These are phyloP conservation scores for Populus nigra DNA, from an alignment of 345 rosid genomes.

Conservation along the genomic window DNA sequence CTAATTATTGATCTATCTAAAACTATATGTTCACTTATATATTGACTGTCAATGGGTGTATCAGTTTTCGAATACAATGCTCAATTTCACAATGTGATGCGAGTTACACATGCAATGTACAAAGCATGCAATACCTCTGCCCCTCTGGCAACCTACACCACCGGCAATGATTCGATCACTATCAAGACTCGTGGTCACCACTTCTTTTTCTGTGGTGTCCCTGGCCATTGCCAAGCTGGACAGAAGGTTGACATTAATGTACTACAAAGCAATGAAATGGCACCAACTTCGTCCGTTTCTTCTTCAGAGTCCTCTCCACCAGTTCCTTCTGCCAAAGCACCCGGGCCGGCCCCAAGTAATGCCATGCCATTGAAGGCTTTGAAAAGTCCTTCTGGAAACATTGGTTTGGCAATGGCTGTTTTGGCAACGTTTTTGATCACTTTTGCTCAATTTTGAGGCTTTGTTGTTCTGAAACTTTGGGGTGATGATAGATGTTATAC, in stretches of 20 bases:
- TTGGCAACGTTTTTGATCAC: conserved; percentile 19
- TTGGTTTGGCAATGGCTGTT: conserved; percentile 22
- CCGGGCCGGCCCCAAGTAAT: conserved; percentile 44
- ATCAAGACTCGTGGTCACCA: conserved; percentile 75
- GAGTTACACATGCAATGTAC: conserved; percentile 77
- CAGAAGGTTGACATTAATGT: conserved; percentile 92
- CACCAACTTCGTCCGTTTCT: conserved; percentile 44
- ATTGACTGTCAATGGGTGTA: not conserved
- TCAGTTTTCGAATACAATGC: conserved; percentile 73
- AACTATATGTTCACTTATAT: not conserved
- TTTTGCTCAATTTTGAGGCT: conserved; percentile 11
- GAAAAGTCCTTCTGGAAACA: conserved; percentile 1
- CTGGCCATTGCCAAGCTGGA: conserved; percentile 85
- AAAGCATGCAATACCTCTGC: conserved; percentile 67
- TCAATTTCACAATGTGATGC: conserved; percentile 90
- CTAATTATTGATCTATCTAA: not conserved
- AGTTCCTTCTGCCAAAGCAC: conserved; percentile 44
- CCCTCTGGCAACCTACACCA: conserved; percentile 76
- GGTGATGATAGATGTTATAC: not conserved
- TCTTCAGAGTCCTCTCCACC: conserved; percentile 25
- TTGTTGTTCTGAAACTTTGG: not conserved
- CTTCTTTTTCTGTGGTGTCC: conserved; percentile 85
- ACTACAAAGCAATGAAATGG: conserved; percentile 19
- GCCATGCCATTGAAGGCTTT: conserved; percentile 31
- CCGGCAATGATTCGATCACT: conserved; percentile 82